These are phyloP conservation scores for Mychonastes homosphaera DNA, from an alignment of 139 green algal species.

Conservation along the genomic window DNA sequence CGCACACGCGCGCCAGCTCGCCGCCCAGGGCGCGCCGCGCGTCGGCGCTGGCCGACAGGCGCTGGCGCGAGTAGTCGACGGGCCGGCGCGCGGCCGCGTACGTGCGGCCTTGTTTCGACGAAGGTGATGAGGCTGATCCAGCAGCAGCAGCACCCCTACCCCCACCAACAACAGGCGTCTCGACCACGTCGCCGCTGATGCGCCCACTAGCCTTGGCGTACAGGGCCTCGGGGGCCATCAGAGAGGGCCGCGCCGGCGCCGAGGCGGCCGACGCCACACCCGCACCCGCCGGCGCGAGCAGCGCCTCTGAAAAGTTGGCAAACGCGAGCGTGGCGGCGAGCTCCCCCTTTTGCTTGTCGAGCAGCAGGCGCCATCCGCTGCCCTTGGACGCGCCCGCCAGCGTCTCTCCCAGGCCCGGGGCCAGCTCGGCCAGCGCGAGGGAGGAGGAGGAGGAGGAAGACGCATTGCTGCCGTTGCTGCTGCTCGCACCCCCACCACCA, in stretches of 20 bases:
- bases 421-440: slow-evolving; percentile 81
- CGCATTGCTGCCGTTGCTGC: too few relatives aligned
- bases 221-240: background rate
- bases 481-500: too few relatives aligned
- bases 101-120: slow-evolving; percentile 1
- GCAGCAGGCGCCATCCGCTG: slow-evolving; percentile 75
- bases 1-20: slow-evolving; percentile 44
- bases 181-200: background rate
- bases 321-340: slow-evolving; percentile 64
- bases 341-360: slow-evolving; percentile 48
- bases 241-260: background rate
- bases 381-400: slow-evolving; percentile 79
- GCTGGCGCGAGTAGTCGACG: slow-evolving; percentile 79
- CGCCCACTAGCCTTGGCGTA: background rate
- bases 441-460: too few relatives aligned
- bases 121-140: slow-evolving; percentile 4
- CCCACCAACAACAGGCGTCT: background rate
- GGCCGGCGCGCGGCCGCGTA: slow-evolving; percentile 23
- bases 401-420: slow-evolving; percentile 82
- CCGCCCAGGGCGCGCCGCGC: slow-evolving; percentile 29
- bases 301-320: slow-evolving; percentile 81
- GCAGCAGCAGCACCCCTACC: background rate
- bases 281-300: slow-evolving; percentile 22
- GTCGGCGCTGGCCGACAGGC: slow-evolving; percentile 43
- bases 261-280: background rate